Evolutionary conservation across 2,329 filamentous ascomycete species (phyloP).

Genomic region (Stachybotrys echinatus): DNA sequence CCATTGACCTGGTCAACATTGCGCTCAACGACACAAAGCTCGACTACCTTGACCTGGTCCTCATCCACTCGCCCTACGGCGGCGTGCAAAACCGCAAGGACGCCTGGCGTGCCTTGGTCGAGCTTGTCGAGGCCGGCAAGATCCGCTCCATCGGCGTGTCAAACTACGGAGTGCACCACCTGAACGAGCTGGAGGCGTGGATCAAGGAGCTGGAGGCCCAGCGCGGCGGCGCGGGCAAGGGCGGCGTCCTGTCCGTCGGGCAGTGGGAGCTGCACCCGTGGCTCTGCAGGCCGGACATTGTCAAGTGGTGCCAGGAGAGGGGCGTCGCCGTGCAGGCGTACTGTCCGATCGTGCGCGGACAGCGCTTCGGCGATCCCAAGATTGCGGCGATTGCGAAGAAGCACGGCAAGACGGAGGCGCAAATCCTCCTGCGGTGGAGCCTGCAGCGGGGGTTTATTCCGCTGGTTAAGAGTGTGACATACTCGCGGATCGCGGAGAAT

Average conservation of each 20-base stretch:
- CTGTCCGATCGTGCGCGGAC: slow-evolving; percentile 57
- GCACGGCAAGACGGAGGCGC: slow-evolving; percentile 67
- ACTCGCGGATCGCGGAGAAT: slow-evolving; percentile 62
- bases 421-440: slow-evolving; percentile 76
- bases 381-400: slow-evolving; percentile 63
- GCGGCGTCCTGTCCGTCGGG: slow-evolving; percentile 72
- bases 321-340: slow-evolving; percentile 60
- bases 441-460: slow-evolving; percentile 73
- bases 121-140: slow-evolving; percentile 56
- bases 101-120: slow-evolving; percentile 59
- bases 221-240: slow-evolving; percentile 56
- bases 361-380: slow-evolving; percentile 64
- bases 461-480: slow-evolving; percentile 68
- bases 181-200: slow-evolving; percentile 54
- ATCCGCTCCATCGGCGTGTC: slow-evolving; percentile 58
- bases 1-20: slow-evolving; percentile 57
- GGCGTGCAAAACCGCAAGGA: slow-evolving; percentile 50
- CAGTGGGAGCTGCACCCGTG: slow-evolving; percentile 91
- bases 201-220: slow-evolving; percentile 57
- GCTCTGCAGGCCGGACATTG: slow-evolving; percentile 74
- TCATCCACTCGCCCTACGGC: slow-evolving; percentile 58
- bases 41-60: slow-evolving; percentile 62
- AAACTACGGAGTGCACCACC: slow-evolving; percentile 60
- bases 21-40: slow-evolving; percentile 59
- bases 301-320: slow-evolving; percentile 65